Conservation (phyloP, 179 eudicot species). For the Silene coronaria region DNA sequence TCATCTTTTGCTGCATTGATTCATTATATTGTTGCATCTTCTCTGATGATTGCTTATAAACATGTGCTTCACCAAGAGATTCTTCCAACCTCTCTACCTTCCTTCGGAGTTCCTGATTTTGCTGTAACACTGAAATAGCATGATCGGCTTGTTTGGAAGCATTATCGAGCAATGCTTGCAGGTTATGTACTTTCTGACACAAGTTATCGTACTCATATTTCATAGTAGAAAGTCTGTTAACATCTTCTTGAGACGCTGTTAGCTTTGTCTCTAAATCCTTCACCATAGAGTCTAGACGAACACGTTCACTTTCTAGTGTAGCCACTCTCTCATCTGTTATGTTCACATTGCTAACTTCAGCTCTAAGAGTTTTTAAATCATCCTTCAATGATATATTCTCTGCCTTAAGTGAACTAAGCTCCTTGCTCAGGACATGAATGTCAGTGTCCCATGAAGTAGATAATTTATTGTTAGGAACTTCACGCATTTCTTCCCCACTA, state of each 20-base stretch:
- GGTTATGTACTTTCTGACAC: constrained; percentile 60
- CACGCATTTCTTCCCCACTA: constrained; percentile 24
- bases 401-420: constrained; percentile 54
- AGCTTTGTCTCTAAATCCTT: constrained; percentile 67
- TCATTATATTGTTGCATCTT: constrained; percentile 66
- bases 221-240: constrained; percentile 48
- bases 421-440: constrained; percentile 40
- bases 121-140: constrained; percentile 63
- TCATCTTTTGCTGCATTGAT: constrained; percentile 70
- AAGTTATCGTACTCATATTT: constrained; percentile 57
- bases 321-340: constrained; percentile 56
- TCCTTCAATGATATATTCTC: constrained; percentile 64
- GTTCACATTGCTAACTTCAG: constrained; percentile 53
- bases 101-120: constrained; percentile 75
- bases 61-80: constrained; percentile 64
- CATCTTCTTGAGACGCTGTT: constrained; percentile 60
- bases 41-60: constrained; percentile 62
- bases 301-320: constrained; percentile 56
- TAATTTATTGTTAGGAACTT: constrained; percentile 22
- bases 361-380: constrained; percentile 48
- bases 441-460: constrained; percentile 25
- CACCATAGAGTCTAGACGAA: constrained; percentile 45
- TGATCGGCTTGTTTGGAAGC: constrained; percentile 84
- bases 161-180: constrained; percentile 63
- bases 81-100: constrained; percentile 80